Conservation (phyloP, 192 early-diverging fungal species). For the Entophlyctis helioformis region DNA sequence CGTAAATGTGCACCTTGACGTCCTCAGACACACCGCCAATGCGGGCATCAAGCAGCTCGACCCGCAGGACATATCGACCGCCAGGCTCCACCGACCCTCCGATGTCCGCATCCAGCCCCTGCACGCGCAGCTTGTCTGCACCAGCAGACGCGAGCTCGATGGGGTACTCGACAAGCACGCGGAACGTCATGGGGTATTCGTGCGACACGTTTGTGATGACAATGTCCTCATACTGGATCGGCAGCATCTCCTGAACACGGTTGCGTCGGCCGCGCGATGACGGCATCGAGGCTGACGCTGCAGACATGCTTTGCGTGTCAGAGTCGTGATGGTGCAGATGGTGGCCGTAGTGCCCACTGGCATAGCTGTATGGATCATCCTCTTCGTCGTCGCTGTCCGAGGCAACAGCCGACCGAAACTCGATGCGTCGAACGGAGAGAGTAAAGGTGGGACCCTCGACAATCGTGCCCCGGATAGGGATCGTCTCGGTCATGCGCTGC, state of each 20-base stretch:
- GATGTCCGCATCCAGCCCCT: slow-evolving; percentile 43
- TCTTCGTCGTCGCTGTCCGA: slow-evolving; percentile 46
- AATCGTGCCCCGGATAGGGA: slow-evolving; percentile 54
- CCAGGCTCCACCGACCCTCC: slow-evolving; percentile 48
- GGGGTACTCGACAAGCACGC: slow-evolving; percentile 60
- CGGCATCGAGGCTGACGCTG: no score
- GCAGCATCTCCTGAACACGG: background rate
- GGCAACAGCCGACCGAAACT: slow-evolving; percentile 48
- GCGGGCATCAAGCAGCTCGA: slow-evolving; percentile 48
- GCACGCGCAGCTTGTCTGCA: slow-evolving; percentile 44
- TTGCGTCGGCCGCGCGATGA: background rate
- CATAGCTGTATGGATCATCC: no score
- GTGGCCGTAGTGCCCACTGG: no score
- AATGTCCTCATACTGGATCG: slow-evolving; percentile 30
- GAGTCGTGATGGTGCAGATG: no score
- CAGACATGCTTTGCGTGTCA: no score
- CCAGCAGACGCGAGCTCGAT: slow-evolving; percentile 51
- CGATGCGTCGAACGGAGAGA: slow-evolving; percentile 53
- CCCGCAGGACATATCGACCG: slow-evolving; percentile 34
- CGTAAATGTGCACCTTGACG: slow-evolving; percentile 59
- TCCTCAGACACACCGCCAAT: slow-evolving; percentile 60
- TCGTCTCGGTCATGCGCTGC: slow-evolving; percentile 38
- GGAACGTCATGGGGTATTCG: slow-evolving; percentile 51
- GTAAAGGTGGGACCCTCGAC: slow-evolving; percentile 58
- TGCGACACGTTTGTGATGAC: slow-evolving; percentile 52